Percentiles rank a stretch among this genome's conserved stretches.
phyloP scores from a whole-genome alignment of 257 asterid genomes.

The Plantago major region DNA sequence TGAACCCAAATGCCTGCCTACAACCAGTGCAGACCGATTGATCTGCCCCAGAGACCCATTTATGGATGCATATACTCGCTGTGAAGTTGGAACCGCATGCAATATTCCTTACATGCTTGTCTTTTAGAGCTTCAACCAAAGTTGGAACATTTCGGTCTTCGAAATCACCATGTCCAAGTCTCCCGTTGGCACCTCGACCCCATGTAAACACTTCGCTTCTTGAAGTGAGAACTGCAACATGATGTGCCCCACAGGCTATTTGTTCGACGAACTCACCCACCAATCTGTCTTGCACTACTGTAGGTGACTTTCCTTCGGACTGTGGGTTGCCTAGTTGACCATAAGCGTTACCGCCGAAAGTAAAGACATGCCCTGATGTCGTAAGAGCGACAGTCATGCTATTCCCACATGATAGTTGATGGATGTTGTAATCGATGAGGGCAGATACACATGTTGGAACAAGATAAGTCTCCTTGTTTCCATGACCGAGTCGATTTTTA shows the following conservation, averaged over 20 bases:
- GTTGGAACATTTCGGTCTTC: constrained; percentile 73
- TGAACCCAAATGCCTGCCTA: constrained; percentile 82
- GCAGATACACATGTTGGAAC: constrained; percentile 73
- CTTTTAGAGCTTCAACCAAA: constrained; percentile 69
- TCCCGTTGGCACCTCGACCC: constrained; percentile 90
- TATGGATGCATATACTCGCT: constrained; percentile 77
- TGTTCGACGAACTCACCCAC: constrained; percentile 96
- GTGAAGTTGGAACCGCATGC: constrained; percentile 85
- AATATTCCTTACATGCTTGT: constrained; percentile 71
- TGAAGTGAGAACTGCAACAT: constrained; percentile 77
- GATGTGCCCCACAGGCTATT: constrained; percentile 68
- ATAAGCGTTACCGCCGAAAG: constrained; percentile 61
- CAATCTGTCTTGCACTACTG: constrained; percentile 67
- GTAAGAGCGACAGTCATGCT: constrained; percentile 65
- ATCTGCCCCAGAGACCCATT: constrained; percentile 91
- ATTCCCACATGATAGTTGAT: constrained; percentile 79
- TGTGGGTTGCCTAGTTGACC: constrained; percentile 84
- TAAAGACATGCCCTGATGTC: constrained; percentile 79
- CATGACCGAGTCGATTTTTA: constrained; percentile 75
- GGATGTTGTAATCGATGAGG: constrained; percentile 76
- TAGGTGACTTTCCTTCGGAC: constrained; percentile 66
- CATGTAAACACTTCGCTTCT: constrained; percentile 80
- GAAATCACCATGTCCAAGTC: constrained; percentile 80
- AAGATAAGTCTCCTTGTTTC: constrained; percentile 63
- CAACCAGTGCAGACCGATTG: constrained; percentile 86